Evolutionary conservation across 805 yeast genomes (phyloP), one percentile per base, ranked within the genome.

Genomic region (Ogataea zsoltii): DNA sequence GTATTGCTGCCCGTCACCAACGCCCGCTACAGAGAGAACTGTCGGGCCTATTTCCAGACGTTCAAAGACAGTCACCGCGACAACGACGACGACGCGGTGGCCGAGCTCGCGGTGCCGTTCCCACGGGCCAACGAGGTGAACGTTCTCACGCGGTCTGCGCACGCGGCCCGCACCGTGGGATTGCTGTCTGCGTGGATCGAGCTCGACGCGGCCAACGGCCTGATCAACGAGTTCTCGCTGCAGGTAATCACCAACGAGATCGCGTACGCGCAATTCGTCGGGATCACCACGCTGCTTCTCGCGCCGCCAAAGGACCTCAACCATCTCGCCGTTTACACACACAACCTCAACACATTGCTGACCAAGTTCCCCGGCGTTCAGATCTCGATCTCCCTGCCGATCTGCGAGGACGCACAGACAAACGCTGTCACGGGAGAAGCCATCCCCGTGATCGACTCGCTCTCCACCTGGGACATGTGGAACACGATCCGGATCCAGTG

Each of bases 401-500:
- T 76, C 13, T 76, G 71, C 47, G 82, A 77, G 46, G 81, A 77
- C 38, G 53, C 56, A 3, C 54, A 42, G 30, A 38, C 39, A 2
- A 55, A 62, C 39, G 48, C 52, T 2, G 23, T 34, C n/a, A 55
- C 62, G 4, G 55, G 66, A 3, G 57, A 59, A 29, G 19, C 50
- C 1, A 46, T 56, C 7, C 57, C 62, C 16, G 55, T 56, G 7
- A 54, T 69, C 14, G 81, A 77, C 54, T 65, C 72, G 7, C 61
- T 83, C 26, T 79, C 83, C 2, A 80, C 85, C 2, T 85, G 91
- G 91, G 87, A 82, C 44, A 73, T 82, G 54, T 85, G 91, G 91
- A 80, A 83, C 53, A 72, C 85, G 1, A 75, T 85, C 2, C 66
- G 89, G 18, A 68, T 72, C 4, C 65, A 76, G 30, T 79, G 84